Base-by-base conservation (phyloP, 768 basidiomycete genomes). In the Boletus sp. region DNA sequence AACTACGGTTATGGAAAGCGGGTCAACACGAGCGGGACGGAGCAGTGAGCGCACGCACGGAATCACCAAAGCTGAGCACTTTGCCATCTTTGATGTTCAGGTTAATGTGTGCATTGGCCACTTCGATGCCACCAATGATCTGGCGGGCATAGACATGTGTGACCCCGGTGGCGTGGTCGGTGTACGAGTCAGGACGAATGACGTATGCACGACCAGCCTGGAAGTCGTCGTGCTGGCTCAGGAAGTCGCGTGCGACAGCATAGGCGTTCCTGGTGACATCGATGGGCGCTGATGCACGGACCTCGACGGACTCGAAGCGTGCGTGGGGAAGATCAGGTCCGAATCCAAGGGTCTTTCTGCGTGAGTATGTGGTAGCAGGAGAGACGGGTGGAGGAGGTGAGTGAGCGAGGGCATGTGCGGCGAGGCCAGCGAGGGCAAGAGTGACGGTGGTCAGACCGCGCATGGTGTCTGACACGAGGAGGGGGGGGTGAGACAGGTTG, bases 71-170 rank as follows among this genome's bases (percentile, higher is more conserved):
- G 1, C 92, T 94, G 44, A 98, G 65, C 19, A 98, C 81, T 61
- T 80, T 73, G 41, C 92, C 93, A 51, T 89, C 81, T 72, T 86
- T 86, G 71, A 98, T 77, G 75, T 98, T 97, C 66, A 99, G 73
- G 70, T 98, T 98, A 76, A 97, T 83, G 71, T 97, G 88, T 29
- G 90, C 91, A 64, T 97, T 92, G 11, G 81, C 79, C 15, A 99
- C 92, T 66, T 96, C 91, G 42, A 96, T 75, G 14, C 92, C 93
- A 53, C 89, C 85, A 64, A 94, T 74, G 54, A 89, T 58, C 74
- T 99, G 95, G 61, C 87, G 82, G 57, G 88, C 84, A 68, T 95
- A 96, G 62, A 93, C 78, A 72, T 98, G 93, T 29, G 91, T 87
- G 47, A 97, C 79, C n/a, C 88, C 89, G 3, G 90, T 93, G 56